Evolutionary conservation across 2,329 filamentous ascomycete species (phyloP), one percentile per base, ranked within the genome.

Genomic region (Aspergillus carbonarius): DNA sequence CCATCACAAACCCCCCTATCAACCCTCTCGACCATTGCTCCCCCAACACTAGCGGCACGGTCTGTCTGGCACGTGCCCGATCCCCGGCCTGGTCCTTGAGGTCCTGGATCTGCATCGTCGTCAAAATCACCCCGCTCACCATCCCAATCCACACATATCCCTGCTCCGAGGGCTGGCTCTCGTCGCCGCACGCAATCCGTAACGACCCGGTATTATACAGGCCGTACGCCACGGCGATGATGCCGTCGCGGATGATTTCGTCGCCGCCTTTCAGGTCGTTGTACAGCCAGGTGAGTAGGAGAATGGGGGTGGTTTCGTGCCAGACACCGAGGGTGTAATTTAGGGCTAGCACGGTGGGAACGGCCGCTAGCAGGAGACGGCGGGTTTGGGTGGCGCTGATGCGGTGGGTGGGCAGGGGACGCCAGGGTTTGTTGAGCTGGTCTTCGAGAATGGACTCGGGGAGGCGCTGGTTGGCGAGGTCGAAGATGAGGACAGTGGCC

Each of bases 31-130:
- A 60, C 3, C 68, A 63, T 8, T 57, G 37, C 37, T 75, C 71
- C 1, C 73, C 74, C 1, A 71, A 17, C 0, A 73, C 61, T 1
- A 75, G 48, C 0, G 72, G 70, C 1, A 67, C 46, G 0, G 72
- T 72, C 27, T 56, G 59, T 5, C 73, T 61, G 0, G 65, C 70
- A 8, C 69, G 55, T 15, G 51, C 53, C 1, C 58, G 46, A 55
- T 77, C 74, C 0, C 74, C 74, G 7, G 59, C 62, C 37, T 69
- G 70, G 46, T 78, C 76, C 5, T 74, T 68, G 15, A 78, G 62
- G 51, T 79, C 77, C 48, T 77, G 74, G 1, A 72, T 61, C 17
- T 78, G 76, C 50, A 78, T 68, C 0, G 76, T 78, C 0, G 72
- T 75, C 12, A 69, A 57, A 17, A 79, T 68, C 7, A 75, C 64